Base-by-base conservation (phyloP, 140 eudicot species). In the Flaveria floridana region DNA sequence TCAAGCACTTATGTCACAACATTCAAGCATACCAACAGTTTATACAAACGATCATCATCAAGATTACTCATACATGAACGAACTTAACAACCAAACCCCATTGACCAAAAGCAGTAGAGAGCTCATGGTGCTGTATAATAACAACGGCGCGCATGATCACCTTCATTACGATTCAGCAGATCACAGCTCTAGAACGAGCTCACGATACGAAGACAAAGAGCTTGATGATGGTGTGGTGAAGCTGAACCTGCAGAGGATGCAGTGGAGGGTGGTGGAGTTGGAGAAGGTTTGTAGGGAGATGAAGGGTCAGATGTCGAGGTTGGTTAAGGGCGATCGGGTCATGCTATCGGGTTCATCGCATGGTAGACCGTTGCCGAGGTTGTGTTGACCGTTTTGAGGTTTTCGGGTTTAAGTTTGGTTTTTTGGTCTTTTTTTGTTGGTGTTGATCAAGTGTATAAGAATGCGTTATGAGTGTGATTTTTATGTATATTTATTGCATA, bases 191-290 rank as follows among this genome's bases (percentile, higher is more conserved):
- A 53, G 62, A 67, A 47, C 66, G 37, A 80, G 80, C 61, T 80
- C 84, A 4, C 7, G 67, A 15, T 70, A 66, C 20, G 77, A 80
- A 16, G 68, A 69, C 14, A 57, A 64, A 15, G 79, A 72, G 6
- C 55, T 72, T 52, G 81, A 80, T 10, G 81, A 80, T 34, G 90
- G 92, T n/a, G 81, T 81, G 14, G 74, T 87, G 84, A 89, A 76
- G 57, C 26, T 84, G 19, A 84, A 92, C 78, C 73, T 92, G 41
- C 84, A 89, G 78, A 85, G 67, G 61, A 92, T 92, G 98, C 92
- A 89, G 81, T 86, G 86, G 89, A 84, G 90, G 71, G 98, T 92
- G 41, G 86, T 89, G 67, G 98, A 92, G 42, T 77, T 92, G 90
- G 98, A 92, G 82, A 92, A 92, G 42, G 80, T 87, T 70, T 92